Base-by-base conservation (phyloP, 2,329 filamentous ascomycete species). In the Emmonsia crescens region DNA sequence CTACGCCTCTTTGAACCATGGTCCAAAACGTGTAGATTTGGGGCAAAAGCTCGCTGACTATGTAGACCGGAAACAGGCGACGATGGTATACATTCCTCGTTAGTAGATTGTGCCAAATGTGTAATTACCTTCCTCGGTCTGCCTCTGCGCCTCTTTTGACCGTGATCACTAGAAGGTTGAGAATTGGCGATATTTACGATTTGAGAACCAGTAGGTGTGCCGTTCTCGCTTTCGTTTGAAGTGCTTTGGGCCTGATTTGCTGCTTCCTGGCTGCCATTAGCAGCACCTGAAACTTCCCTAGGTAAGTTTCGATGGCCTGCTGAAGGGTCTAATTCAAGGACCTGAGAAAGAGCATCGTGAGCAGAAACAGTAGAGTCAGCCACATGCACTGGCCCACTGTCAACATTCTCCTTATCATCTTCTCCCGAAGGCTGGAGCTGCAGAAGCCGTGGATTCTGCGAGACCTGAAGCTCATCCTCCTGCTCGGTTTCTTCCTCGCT, bases 401-500 rank as follows among this genome's bases (percentile, higher is more conserved):
- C 67, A 60, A 73, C 72, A 57, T 80, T 80, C 65, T 80, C 78
- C 65, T 80, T 80, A 63, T 80, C 74, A 62, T 79, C 78, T 46
- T 78, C 77, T 10, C 68, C 69, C 12, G 73, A 68, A 16, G 68
- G 66, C 51, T 70, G 65, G 27, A 63, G 57, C 5, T 70, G 67
- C 56, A 73, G 73, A 49, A 71, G 71, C 52, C 67, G 66, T 46
- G 59, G 68, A 12, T 66, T 66, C 0, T 71, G 65, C 48, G 69
- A 68, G 31, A 68, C 65, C 19, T 63, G 65, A 10, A 60, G n/a
- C 44, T 76, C 71, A 49, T 78, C 77, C 62, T 79, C 77, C 61
- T 77, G 74, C 61, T 79, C 78, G 0, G 78, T 80, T 65, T 80
- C 78, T 61, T 76, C 77, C 66, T 79, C 74, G 29, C 74, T 76